A percentile compares a stretch with the other conserved stretches of the same genome.
phyloP scores from a whole-genome alignment of 2,329 filamentous ascomycete species.

The Ceratocystis lukuohia region DNA sequence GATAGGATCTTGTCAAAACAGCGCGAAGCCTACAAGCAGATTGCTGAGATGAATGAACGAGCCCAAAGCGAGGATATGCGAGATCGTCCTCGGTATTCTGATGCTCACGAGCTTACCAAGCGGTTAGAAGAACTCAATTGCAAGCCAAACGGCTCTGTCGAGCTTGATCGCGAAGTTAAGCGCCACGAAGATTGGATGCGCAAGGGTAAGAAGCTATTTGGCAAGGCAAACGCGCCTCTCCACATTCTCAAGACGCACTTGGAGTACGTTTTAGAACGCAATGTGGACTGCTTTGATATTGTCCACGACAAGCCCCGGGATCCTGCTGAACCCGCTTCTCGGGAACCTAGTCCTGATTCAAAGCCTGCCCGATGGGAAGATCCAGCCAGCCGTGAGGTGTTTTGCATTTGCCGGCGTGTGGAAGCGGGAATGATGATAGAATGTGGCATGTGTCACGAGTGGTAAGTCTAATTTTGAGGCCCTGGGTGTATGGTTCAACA shows the following conservation, averaged over 20 bases:
- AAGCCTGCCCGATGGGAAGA: constrained; percentile 45
- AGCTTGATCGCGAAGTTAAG: constrained; percentile 87
- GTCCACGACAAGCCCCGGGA: constrained; percentile 70
- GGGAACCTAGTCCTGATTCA: constrained; percentile 53
- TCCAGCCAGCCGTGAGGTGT: constrained; percentile 61
- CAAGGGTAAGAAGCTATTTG: constrained; percentile 92
- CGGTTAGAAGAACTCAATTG: constrained; percentile 79
- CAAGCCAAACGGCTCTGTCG: constrained; percentile 78
- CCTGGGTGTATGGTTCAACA: neutral
- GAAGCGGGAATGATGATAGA: constrained; percentile 99
- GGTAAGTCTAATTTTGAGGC: constrained; percentile 41
- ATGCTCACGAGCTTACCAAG: constrained; percentile 83
- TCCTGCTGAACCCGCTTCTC: constrained; percentile 81
- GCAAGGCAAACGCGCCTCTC: constrained; percentile 90
- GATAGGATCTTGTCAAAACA: constrained; percentile 93
- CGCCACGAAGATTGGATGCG: constrained; percentile 99
- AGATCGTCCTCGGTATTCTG: constrained; percentile 71
- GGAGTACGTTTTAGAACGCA: constrained; percentile 81
- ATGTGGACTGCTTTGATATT: constrained; percentile 82
- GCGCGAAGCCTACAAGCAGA: constrained; percentile 80
- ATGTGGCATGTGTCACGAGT: constrained; percentile 95
- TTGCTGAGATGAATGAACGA: constrained; percentile 65
- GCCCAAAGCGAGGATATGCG: constrained; percentile 62
- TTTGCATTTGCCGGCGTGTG: constrained; percentile 86
- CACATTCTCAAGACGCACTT: constrained; percentile 93